These are phyloP conservation scores for Prunus fruticosa DNA, from an alignment of 306 rosid species.

Conservation along the genomic window DNA sequence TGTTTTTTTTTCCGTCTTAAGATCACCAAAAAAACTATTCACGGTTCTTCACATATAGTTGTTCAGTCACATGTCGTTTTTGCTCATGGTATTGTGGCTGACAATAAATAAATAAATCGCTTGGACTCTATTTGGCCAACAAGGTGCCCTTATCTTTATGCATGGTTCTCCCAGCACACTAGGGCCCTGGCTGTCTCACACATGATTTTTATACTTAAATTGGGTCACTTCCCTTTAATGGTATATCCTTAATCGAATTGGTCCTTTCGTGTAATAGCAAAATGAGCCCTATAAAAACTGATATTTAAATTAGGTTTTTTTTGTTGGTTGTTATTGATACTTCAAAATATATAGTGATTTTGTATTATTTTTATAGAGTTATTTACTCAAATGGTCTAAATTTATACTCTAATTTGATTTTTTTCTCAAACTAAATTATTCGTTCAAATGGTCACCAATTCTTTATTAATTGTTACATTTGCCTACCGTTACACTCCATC, in stretches of 20 bases:
- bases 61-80: not conserved
- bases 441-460: too few relatives aligned
- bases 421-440: too few relatives aligned
- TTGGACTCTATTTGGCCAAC: constrained; percentile 14
- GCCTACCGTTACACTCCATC: too few relatives aligned
- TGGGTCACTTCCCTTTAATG: not conserved
- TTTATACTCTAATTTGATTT: too few relatives aligned
- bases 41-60: not conserved
- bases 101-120: not conserved
- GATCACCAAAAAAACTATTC: not conserved
- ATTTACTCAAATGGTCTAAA: too few relatives aligned
- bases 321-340: too few relatives aligned
- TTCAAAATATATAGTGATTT: too few relatives aligned
- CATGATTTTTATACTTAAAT: not conserved
- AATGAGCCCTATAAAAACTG: not conserved
- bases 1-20: not conserved
- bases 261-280: not conserved
- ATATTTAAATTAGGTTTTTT: not conserved
- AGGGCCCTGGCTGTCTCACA: not conserved
- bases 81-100: not conserved
- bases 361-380: too few relatives aligned
- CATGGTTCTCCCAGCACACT: not conserved
- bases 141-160: constrained; percentile 1
- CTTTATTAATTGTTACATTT: too few relatives aligned
- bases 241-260: not conserved